Percentiles rank a stretch among this genome's conserved stretches.
Evolutionary conservation across 2,329 filamentous ascomycete genomes (phyloP).

Genomic region (Chaetomium olivaceum): DNA sequence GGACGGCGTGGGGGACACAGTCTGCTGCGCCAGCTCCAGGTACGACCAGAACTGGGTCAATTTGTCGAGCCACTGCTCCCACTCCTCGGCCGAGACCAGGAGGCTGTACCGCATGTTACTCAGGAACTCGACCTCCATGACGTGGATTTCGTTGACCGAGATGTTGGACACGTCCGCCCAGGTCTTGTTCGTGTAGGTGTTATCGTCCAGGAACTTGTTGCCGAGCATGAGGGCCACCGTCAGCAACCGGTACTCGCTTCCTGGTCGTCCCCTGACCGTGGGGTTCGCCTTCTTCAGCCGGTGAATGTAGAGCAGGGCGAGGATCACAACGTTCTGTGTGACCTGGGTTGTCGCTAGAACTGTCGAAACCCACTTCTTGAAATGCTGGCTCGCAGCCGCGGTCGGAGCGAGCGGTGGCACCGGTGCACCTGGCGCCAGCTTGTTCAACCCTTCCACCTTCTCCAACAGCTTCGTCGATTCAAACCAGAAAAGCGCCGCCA

Average conservation of each 20-base stretch:
- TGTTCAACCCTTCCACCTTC: slow-evolving; percentile 64
- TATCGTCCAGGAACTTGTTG: slow-evolving; percentile 98
- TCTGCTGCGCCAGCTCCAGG: slow-evolving; percentile 64
- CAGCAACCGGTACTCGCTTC: slow-evolving; percentile 88
- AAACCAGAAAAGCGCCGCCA: slow-evolving; percentile 98
- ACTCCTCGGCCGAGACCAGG: slow-evolving; percentile 80
- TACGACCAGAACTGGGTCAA: slow-evolving; percentile 81
- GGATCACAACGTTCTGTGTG: slow-evolving; percentile 88
- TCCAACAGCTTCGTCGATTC: slow-evolving; percentile 80
- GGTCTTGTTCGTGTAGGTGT: slow-evolving; percentile 99
- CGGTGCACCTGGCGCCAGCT: slow-evolving; percentile 42
- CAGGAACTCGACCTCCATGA: slow-evolving; percentile 99
- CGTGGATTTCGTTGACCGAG: slow-evolving; percentile 89
- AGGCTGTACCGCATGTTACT: slow-evolving; percentile 98
- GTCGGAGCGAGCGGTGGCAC: slow-evolving; percentile 64
- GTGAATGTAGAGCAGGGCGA: slow-evolving; percentile 91
- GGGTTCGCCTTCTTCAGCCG: slow-evolving; percentile 88
- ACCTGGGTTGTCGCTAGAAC: slow-evolving; percentile 94
- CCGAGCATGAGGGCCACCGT: slow-evolving; percentile 97
- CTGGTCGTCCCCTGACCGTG: slow-evolving; percentile 82
- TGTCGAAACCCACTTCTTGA: slow-evolving; percentile 90
- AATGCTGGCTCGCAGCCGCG: slow-evolving; percentile 74
- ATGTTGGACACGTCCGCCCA: slow-evolving; percentile 98
- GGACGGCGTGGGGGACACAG: slow-evolving; percentile 40
- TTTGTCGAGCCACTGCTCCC: slow-evolving; percentile 83